A percentile compares a stretch with the other conserved stretches of the same genome.
phyloP scores from a whole-genome alignment of 495 filamentous ascomycete genomes.

The Symbiotaphrina buchneri region DNA sequence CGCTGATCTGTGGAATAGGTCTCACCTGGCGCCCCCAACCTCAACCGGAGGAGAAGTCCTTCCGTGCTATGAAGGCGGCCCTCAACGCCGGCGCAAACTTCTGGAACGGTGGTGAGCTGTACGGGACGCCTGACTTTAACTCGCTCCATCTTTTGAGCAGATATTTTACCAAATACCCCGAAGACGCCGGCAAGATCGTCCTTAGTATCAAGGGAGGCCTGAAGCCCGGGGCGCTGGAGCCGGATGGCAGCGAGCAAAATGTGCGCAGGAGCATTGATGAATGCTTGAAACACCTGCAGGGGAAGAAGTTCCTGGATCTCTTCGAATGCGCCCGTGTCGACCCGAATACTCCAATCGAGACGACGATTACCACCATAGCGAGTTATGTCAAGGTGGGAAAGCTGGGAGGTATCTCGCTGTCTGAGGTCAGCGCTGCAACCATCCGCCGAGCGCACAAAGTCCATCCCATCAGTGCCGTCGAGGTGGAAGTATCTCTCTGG shows the following conservation, averaged over 20 bases:
- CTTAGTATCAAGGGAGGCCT: constrained; percentile 35
- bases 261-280: constrained; percentile 6
- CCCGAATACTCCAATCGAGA: constrained; percentile 34
- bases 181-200: constrained; percentile 34
- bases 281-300: constrained; percentile 5
- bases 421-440: constrained; percentile 27
- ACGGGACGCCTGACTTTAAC: constrained; percentile 12
- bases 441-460: constrained; percentile 35
- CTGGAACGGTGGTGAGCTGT: constrained; percentile 13
- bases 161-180: constrained; percentile 37
- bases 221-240: neutral
- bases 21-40: constrained; percentile 8
- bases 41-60: constrained; percentile 11
- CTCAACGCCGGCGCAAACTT: constrained; percentile 11
- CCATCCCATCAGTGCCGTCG: constrained; percentile 32
- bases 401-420: constrained; percentile 34
- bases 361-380: constrained; percentile 29
- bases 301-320: constrained; percentile 8
- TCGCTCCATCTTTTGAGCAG: constrained; percentile 29
- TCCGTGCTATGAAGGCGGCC: constrained; percentile 11
- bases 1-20: neutral
- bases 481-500: constrained; percentile 43
- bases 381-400: constrained; percentile 24
- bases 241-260: constrained; percentile 2
- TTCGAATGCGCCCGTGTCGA: constrained; percentile 18